These are phyloP conservation scores for Jatropha podagrica DNA, from an alignment of 441 rosid genomes.

Conservation along the genomic window DNA sequence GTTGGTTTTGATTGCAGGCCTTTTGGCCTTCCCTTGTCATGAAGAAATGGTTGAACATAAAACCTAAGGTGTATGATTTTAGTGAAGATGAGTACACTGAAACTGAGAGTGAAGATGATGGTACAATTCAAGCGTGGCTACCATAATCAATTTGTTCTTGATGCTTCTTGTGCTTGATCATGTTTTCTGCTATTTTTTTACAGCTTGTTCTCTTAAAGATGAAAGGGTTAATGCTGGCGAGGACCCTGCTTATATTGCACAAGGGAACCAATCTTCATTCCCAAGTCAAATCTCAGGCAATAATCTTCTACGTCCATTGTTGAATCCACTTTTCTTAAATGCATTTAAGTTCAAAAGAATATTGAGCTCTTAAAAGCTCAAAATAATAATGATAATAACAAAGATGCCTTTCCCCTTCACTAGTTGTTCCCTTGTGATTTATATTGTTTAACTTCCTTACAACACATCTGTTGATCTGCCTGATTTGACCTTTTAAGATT, in stretches of 20 bases:
- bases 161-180: constrained; percentile 18
- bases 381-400: background rate
- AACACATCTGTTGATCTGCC: background rate
- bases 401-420: background rate
- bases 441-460: background rate
- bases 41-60: constrained; percentile 97
- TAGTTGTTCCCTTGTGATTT: background rate
- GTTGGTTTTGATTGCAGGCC: constrained; percentile 45
- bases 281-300: constrained; percentile 59
- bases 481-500: background rate
- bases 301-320: constrained; percentile 3
- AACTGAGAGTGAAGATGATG: constrained; percentile 92
- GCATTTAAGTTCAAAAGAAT: background rate
- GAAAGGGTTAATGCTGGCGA: constrained; percentile 32
- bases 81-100: constrained; percentile 99
- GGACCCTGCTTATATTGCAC: constrained; percentile 32
- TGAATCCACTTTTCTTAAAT: background rate
- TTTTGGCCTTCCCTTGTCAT: constrained; percentile 97
- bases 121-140: constrained; percentile 35
- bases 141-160: background rate
- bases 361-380: background rate
- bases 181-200: constrained; percentile 18
- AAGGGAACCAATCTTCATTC: constrained; percentile 35
- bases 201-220: constrained; percentile 73
- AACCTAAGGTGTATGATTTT: constrained; percentile 77